Conservation (phyloP, 148 eudicot genomes). For the Simmondsia chinensis region DNA sequence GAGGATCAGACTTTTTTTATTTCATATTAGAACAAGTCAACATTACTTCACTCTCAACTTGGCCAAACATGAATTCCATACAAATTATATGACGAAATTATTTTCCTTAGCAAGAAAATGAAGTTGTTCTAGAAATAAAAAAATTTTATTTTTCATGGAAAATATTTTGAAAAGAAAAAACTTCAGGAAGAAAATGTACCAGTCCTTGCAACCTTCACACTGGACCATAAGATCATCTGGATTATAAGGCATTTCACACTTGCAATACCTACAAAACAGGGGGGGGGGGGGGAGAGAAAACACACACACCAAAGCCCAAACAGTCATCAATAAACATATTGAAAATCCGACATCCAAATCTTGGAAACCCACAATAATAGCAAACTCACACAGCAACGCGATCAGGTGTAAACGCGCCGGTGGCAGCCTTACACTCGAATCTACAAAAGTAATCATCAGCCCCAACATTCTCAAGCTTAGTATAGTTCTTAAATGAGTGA, state of each 20-base stretch:
- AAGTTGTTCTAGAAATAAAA: no score
- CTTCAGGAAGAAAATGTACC: no score
- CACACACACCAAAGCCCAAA: no score
- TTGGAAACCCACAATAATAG: slow-evolving; percentile 4
- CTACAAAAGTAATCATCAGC: slow-evolving; percentile 88
- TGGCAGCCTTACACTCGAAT: slow-evolving; percentile 64
- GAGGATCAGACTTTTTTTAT: no score
- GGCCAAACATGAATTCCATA: no score
- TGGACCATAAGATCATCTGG: slow-evolving; percentile 90
- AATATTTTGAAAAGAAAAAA: no score
- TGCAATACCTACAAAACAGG: slow-evolving; percentile 77
- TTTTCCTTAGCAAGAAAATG: no score
- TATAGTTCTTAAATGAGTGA: slow-evolving; percentile 65
- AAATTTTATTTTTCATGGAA: no score
- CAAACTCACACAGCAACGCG: slow-evolving; percentile 86
- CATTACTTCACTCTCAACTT: no score
- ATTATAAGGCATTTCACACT: slow-evolving; percentile 93
- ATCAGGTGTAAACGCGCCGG: slow-evolving; percentile 78
- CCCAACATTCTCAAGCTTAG: slow-evolving; percentile 78
- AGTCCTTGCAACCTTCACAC: slow-evolving; percentile 77
- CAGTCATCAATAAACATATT: background rate
- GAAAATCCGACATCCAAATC: background rate
- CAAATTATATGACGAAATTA: no score
- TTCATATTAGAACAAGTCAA: no score
- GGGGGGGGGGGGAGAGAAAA: no score